phyloP scores from a whole-genome alignment of 768 basidiomycete genomes.

The Pleurotus djamor region DNA sequence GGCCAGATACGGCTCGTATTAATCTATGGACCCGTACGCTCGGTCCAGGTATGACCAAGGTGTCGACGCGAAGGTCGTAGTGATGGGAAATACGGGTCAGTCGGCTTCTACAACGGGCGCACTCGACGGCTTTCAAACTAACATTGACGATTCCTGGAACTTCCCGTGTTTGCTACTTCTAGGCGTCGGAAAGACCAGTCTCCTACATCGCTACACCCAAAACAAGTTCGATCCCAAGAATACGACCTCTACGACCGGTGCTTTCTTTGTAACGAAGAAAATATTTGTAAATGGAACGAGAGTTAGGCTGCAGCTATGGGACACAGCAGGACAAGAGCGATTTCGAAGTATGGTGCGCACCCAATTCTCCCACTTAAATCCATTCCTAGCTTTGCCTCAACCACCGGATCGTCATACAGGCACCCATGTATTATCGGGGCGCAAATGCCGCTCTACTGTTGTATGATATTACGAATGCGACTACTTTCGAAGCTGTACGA shows the following conservation, averaged over 20 bases:
- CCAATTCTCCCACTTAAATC: slow-evolving; percentile 7
- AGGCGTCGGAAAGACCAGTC: slow-evolving; percentile 93
- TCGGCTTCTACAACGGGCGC: slow-evolving; percentile 2
- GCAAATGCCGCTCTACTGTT: slow-evolving; percentile 92
- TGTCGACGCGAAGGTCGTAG: slow-evolving; percentile 93
- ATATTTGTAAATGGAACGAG: slow-evolving; percentile 81
- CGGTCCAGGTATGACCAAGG: slow-evolving; percentile 76
- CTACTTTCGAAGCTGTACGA: slow-evolving; percentile 86
- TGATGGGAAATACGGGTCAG: slow-evolving; percentile 78
- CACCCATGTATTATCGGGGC: slow-evolving; percentile 95
- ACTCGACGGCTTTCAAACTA: not conserved
- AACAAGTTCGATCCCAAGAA: slow-evolving; percentile 88
- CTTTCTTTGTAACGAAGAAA: slow-evolving; percentile 94
- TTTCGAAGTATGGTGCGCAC: slow-evolving; percentile 82
- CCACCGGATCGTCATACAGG: slow-evolving; percentile 40
- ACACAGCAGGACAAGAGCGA: slow-evolving; percentile 92
- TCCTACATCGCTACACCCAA: slow-evolving; percentile 88
- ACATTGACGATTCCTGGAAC: not conserved
- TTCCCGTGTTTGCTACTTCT: slow-evolving; percentile 8
- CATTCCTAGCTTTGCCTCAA: slow-evolving; percentile 10
- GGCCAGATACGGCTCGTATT: slow-evolving; percentile 51
- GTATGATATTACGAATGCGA: slow-evolving; percentile 92
- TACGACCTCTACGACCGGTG: slow-evolving; percentile 88
- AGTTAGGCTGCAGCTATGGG: slow-evolving; percentile 88
- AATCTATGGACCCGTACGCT: slow-evolving; percentile 63